Evolutionary conservation across 2,329 filamentous ascomycete species (phyloP).

Genomic region (Aspergillus brunneoviolaceus): DNA sequence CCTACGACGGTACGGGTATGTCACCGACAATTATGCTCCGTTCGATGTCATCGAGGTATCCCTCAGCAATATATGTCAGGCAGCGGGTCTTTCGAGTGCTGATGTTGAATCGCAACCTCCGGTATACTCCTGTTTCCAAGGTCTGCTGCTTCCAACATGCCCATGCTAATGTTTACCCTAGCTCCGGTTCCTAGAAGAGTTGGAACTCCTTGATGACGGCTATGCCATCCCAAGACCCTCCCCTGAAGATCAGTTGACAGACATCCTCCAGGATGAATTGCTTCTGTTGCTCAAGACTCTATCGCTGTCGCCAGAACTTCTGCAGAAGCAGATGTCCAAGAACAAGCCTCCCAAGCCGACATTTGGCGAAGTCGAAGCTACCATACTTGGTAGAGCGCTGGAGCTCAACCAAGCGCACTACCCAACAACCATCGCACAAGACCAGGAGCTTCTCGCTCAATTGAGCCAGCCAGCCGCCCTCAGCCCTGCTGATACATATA

Average conservation of each 20-base stretch:
- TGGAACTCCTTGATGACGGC: conserved; percentile 67
- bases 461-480: conserved; percentile 32
- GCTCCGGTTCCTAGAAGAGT: conserved; percentile 60
- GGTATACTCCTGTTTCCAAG: conserved; percentile 20
- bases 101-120: conserved; percentile 33
- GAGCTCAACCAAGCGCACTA: conserved; percentile 49
- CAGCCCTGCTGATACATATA: conserved; percentile 34
- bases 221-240: conserved; percentile 59
- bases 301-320: conserved; percentile 31
- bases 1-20: conserved; percentile 80
- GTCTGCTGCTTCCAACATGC: not conserved
- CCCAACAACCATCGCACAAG: conserved; percentile 53
- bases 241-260: conserved; percentile 27
- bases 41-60: conserved; percentile 83
- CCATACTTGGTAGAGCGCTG: conserved; percentile 36
- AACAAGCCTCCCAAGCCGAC: conserved; percentile 39
- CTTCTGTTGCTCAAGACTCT: conserved; percentile 40
- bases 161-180: conserved; percentile 18
- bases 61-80: conserved; percentile 56
- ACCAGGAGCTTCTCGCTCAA: conserved; percentile 43
- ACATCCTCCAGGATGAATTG: conserved; percentile 42
- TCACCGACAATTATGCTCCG: conserved; percentile 71
- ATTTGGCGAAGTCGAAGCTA: conserved; percentile 28
- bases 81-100: conserved; percentile 33
- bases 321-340: conserved; percentile 34